Conservation (phyloP, 2,329 filamentous ascomycete genomes). For the Pyrenochaeta sp. region DNA sequence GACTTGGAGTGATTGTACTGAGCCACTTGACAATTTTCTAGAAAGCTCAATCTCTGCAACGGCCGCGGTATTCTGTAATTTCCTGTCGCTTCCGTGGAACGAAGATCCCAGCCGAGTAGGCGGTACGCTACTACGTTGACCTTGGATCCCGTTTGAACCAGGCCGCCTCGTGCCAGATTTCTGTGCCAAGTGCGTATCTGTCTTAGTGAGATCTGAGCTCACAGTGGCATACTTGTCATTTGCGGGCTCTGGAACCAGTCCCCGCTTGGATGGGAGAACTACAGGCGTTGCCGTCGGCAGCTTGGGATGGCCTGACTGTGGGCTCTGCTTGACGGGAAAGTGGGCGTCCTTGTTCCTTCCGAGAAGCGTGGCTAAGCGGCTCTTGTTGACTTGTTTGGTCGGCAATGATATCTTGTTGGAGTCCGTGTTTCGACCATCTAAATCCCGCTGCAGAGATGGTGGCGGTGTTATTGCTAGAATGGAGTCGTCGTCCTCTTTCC, state of each 20-base stretch:
- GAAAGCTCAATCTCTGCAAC: not conserved
- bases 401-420: not conserved
- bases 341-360: not conserved
- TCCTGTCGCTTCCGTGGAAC: not conserved
- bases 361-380: slow-evolving; percentile 9
- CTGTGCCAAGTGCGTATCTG: too few relatives aligned
- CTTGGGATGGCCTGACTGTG: not conserved
- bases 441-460: not conserved
- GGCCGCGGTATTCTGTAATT: not conserved
- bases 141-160: too few relatives aligned
- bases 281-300: not conserved
- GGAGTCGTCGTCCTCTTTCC: not conserved
- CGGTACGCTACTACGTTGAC: too few relatives aligned
- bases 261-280: not conserved
- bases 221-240: not conserved
- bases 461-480: not conserved
- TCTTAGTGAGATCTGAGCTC: not conserved
- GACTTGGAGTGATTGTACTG: not conserved
- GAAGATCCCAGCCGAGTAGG: too few relatives aligned
- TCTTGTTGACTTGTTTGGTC: slow-evolving; percentile 9
- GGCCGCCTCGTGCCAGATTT: too few relatives aligned
- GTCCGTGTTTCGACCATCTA: not conserved
- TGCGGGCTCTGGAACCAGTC: not conserved
- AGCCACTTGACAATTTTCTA: not conserved
- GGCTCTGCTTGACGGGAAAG: not conserved